Percentiles rank a stretch among this genome's conserved stretches.
phyloP scores from a whole-genome alignment of 768 basidiomycete species.

The Rossbeevera mucosa region DNA sequence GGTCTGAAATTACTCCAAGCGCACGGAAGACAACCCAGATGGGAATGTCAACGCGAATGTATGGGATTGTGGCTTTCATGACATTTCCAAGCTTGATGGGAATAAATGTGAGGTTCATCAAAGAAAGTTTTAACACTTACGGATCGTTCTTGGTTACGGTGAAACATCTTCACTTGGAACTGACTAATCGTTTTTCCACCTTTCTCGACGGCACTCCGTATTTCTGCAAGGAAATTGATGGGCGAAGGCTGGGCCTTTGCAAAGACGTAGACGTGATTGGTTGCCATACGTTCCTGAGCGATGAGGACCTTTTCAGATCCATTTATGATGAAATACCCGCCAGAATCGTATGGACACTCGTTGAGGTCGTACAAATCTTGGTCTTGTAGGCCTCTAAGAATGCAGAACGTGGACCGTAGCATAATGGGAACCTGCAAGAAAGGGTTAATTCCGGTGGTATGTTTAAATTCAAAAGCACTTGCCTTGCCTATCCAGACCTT shows the following conservation, averaged over 20 bases:
- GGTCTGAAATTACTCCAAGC: slow-evolving; percentile 94
- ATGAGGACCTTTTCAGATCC: slow-evolving; percentile 99
- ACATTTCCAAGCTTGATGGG: slow-evolving; percentile 70
- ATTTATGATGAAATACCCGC: slow-evolving; percentile 99
- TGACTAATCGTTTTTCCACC: slow-evolving; percentile 97
- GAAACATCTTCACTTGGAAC: slow-evolving; percentile 97
- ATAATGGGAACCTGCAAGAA: slow-evolving; percentile 85
- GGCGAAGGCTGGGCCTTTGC: slow-evolving; percentile 96
- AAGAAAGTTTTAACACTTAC: slow-evolving; percentile 41
- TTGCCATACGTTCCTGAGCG: slow-evolving; percentile 99
- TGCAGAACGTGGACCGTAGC: slow-evolving; percentile 94
- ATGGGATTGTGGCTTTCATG: slow-evolving; percentile 96
- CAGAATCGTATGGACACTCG: slow-evolving; percentile 98
- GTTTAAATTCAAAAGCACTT: slow-evolving; percentile 20
- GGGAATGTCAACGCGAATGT: slow-evolving; percentile 97
- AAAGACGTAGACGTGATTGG: slow-evolving; percentile 98
- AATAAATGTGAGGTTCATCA: neutral
- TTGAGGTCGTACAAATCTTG: slow-evolving; percentile 85
- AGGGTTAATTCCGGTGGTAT: slow-evolving; percentile 11
- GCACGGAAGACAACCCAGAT: slow-evolving; percentile 99
- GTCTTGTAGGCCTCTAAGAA: slow-evolving; percentile 74
- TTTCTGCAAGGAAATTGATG: slow-evolving; percentile 93
- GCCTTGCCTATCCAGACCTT: slow-evolving; percentile 97
- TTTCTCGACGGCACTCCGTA: slow-evolving; percentile 95
- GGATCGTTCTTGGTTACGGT: slow-evolving; percentile 81